A percentile compares a stretch with the other conserved stretches of the same genome.
Evolutionary conservation across 352 stramenopile species (phyloP).

Genomic region (Peronospora belbahrii): DNA sequence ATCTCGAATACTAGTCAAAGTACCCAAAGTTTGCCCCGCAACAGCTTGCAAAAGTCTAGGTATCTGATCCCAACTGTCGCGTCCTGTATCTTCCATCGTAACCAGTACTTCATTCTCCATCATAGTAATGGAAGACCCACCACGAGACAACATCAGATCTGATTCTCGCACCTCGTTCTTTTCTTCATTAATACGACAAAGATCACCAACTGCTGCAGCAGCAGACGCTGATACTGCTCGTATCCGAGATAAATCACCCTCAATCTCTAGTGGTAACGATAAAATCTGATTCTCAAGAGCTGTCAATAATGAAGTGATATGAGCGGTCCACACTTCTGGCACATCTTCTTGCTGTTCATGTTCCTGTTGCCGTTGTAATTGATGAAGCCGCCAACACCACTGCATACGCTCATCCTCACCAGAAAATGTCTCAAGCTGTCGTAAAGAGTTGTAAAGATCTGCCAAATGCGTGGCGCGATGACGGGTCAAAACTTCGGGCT

Average conservation of each 20-base stretch:
- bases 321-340: conserved; percentile 15
- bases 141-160: neutral
- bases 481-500: conserved; percentile 7
- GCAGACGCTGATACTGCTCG: conserved; percentile 14
- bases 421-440: conserved; percentile 12
- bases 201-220: conserved; percentile 12
- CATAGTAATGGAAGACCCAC: conserved; percentile 25
- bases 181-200: conserved; percentile 19
- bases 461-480: conserved; percentile 20
- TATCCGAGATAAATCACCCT: conserved; percentile 3
- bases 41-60: conserved; percentile 22
- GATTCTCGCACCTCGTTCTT: conserved; percentile 4
- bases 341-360: conserved; percentile 17
- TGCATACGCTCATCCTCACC: conserved; percentile 32
- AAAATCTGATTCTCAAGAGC: conserved; percentile 30
- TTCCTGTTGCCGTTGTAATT: conserved; percentile 28
- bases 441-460: conserved; percentile 21
- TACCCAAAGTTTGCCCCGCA: conserved; percentile 23
- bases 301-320: conserved; percentile 20
- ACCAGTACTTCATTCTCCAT: conserved; percentile 30
- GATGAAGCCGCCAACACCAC: conserved; percentile 32
- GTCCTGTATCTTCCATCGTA: conserved; percentile 16
- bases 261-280: conserved; percentile 18
- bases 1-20: conserved; percentile 20
- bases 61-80: conserved; percentile 27